Conservation (phyloP, 768 basidiomycete genomes). For the Panaeolus papilionaceus region DNA sequence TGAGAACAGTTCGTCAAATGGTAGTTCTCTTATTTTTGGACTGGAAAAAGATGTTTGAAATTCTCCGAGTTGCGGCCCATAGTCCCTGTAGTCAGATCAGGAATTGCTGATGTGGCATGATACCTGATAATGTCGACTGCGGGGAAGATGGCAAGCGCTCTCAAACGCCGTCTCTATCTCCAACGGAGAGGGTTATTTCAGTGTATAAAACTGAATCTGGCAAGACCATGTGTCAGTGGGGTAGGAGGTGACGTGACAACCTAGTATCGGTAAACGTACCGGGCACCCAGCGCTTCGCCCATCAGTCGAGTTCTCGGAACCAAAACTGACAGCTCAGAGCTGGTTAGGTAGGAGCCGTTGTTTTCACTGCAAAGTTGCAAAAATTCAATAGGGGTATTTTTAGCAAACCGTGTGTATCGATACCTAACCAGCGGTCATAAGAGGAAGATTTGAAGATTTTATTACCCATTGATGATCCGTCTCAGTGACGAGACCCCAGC, state of each 20-base stretch:
- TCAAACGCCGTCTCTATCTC: background rate
- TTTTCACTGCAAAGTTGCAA: background rate
- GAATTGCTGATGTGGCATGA: too few relatives aligned
- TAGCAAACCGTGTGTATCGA: slow-evolving; percentile 1
- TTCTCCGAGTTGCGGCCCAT: too few relatives aligned
- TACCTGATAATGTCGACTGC: too few relatives aligned
- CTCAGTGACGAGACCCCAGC: slow-evolving; percentile 2
- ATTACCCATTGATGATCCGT: background rate
- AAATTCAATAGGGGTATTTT: background rate
- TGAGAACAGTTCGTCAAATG: background rate
- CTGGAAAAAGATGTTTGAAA: background rate
- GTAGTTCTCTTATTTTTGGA: background rate
- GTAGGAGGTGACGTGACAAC: too few relatives aligned
- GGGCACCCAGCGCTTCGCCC: background rate
- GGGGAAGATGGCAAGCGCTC: slow-evolving; percentile 2
- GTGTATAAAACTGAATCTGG: too few relatives aligned
- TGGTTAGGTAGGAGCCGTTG: background rate
- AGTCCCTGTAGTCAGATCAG: too few relatives aligned
- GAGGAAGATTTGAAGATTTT: slow-evolving; percentile 4
- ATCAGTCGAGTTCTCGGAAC: background rate
- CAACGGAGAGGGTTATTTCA: background rate
- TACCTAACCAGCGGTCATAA: background rate
- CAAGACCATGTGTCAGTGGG: too few relatives aligned
- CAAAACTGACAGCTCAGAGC: background rate
- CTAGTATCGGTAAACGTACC: too few relatives aligned